Evolutionary conservation across 2,329 filamentous ascomycete genomes (phyloP).

Genomic region (Claviceps purpurea): DNA sequence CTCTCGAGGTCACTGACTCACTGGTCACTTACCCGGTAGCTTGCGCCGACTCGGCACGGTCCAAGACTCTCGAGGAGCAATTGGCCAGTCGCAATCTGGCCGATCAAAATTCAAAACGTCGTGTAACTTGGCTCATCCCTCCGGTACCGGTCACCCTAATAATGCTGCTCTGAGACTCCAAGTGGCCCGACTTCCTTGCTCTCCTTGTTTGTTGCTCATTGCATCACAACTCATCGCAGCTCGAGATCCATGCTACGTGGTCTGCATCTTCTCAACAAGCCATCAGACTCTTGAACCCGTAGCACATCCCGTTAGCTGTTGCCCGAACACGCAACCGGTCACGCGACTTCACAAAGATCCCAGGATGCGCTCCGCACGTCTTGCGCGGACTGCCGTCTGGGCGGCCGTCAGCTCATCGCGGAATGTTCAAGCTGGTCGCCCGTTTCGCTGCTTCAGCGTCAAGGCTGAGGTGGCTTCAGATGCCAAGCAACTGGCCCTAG

Average conservation of each 20-base stretch:
- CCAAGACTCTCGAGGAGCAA: background rate
- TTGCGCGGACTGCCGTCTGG: conserved; percentile 20
- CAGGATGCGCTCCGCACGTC: conserved; percentile 19
- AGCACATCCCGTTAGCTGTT: too few relatives aligned
- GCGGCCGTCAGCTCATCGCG: conserved; percentile 23
- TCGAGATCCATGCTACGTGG: background rate
- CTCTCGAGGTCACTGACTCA: background rate
- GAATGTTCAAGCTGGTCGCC: conserved; percentile 16
- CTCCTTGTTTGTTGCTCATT: background rate
- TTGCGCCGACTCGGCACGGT: background rate
- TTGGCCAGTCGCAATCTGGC: background rate
- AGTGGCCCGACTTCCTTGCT: background rate
- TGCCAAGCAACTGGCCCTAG: conserved; percentile 51
- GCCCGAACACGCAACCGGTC: background rate
- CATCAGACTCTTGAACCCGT: background rate
- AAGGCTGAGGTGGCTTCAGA: conserved; percentile 34
- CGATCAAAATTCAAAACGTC: background rate
- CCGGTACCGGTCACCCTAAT: conserved; percentile 5
- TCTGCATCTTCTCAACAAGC: background rate
- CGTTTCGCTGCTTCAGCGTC: conserved; percentile 35
- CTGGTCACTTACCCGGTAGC: background rate
- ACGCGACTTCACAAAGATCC: background rate
- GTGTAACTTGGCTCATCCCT: background rate
- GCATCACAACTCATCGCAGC: background rate
- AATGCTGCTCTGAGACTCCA: too few relatives aligned